Base-by-base conservation (phyloP, 1,139 yeast genomes). In the Kodamaea derodonti region DNA sequence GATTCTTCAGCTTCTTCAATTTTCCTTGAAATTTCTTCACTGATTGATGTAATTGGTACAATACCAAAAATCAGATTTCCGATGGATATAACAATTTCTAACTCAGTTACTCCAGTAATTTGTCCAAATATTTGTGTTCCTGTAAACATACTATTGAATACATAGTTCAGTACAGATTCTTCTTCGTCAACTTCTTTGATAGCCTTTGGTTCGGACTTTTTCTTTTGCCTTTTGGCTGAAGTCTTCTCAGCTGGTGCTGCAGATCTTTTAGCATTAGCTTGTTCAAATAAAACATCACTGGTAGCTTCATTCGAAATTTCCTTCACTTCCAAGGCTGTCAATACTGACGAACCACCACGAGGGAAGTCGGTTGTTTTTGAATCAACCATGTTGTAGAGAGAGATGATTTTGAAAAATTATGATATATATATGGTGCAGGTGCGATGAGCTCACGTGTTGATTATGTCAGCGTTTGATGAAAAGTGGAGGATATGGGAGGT, bases 251-350 rank as follows among this genome's bases (percentile, higher is more conserved):
- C 53, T 22, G 42, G 37, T 9, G 53, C 34, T 20, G 38, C 42
- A 20, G 62, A 39, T 51, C 72, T 60, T 40, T 67, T 69, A 12
- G 61, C 34, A 13, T 55, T 59, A 7, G 40, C 31, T 31, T 67
- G 60, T 48, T 78, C 90, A 47, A 84, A 84, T 36, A 86, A 66
- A 18, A 85, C 95, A 65, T 92, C 98, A 47, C 76, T 76, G 22
- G 90, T 80, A 29, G 94, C 98, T 58, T 92, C 95, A 53, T 87
- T 88, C 27, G 95, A 81, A 36, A 90, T 94, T 55, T 88, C 95
- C 57, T 88, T 88, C 48, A 87, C 80, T 62, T 92, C 99, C 46
- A 92, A 65, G 4, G 98, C 90, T 3, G 95, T 78, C 56, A 90
- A 72, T 13, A 80, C 86, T 16, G 90, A 75, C 9, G 84, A 78